These are phyloP conservation scores for Acanthamoeba lenticulata DNA, from an alignment of 208 protist species.

Conservation along the genomic window DNA sequence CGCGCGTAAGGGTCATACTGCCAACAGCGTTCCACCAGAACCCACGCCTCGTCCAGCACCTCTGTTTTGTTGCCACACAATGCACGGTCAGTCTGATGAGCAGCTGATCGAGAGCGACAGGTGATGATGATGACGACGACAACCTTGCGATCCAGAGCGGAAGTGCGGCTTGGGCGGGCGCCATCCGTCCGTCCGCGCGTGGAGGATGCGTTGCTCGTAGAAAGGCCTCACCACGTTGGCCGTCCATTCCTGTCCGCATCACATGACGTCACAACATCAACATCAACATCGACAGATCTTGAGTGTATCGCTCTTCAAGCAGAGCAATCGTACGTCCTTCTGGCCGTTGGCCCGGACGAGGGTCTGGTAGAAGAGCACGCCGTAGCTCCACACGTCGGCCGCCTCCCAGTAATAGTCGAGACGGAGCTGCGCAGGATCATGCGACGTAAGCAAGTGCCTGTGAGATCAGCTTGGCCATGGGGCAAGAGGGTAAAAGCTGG, in stretches of 20 bases:
- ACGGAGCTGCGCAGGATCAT: background rate
- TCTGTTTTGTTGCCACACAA: background rate
- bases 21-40: background rate
- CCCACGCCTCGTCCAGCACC: slow-evolving; percentile 1
- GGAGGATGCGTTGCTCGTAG: slow-evolving; percentile 4
- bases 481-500: no score
- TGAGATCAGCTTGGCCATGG: no score
- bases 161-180: background rate
- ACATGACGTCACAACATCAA: no score
- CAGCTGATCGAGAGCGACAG: background rate
- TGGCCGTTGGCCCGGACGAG: background rate
- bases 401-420: background rate
- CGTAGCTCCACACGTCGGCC: background rate
- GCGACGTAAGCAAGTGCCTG: no score
- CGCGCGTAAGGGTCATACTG: background rate
- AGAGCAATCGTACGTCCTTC: background rate
- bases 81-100: background rate
- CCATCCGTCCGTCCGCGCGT: background rate
- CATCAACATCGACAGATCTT: background rate
- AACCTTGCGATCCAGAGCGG: background rate
- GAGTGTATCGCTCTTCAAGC: background rate
- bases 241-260: background rate
- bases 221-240: background rate
- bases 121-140: background rate
- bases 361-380: background rate